These are phyloP conservation scores for Talaromyces nanjingensis DNA, from an alignment of 495 filamentous ascomycete species.

Conservation along the genomic window DNA sequence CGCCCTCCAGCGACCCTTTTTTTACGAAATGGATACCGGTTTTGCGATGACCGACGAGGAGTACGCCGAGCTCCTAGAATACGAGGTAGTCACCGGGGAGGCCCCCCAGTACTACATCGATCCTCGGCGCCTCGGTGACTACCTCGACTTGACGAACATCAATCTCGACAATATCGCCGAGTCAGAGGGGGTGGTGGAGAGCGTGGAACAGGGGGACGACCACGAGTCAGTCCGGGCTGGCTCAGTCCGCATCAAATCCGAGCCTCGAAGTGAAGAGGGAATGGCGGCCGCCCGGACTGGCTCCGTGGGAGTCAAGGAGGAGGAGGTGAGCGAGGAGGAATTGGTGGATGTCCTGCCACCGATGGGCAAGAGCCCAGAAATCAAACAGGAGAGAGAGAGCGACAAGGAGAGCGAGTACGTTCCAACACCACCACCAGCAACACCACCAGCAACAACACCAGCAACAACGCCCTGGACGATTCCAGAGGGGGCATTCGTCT, in stretches of 20 bases:
- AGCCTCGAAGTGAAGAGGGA: neutral
- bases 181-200: neutral
- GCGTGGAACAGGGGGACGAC: neutral
- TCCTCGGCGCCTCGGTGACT: neutral
- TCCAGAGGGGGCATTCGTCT: neutral
- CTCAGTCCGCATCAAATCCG: neutral
- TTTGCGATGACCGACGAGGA: neutral
- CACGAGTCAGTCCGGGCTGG: neutral
- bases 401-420: neutral
- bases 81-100: neutral
- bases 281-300: neutral
- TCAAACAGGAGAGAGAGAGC: neutral
- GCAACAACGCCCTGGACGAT: neutral
- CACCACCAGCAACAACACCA: neutral
- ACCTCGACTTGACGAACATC: neutral
- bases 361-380: neutral
- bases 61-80: neutral
- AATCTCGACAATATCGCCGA: neutral
- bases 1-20: neutral
- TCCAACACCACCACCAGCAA: neutral
- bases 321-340: neutral
- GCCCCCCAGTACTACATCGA: neutral
- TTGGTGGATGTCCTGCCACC: neutral
- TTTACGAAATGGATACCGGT: neutral
- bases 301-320: neutral